A percentile compares a stretch with the other conserved stretches of the same genome.
Evolutionary conservation across 202 grass and related monocot species (phyloP).

Genomic region (Elaeis oleifera): DNA sequence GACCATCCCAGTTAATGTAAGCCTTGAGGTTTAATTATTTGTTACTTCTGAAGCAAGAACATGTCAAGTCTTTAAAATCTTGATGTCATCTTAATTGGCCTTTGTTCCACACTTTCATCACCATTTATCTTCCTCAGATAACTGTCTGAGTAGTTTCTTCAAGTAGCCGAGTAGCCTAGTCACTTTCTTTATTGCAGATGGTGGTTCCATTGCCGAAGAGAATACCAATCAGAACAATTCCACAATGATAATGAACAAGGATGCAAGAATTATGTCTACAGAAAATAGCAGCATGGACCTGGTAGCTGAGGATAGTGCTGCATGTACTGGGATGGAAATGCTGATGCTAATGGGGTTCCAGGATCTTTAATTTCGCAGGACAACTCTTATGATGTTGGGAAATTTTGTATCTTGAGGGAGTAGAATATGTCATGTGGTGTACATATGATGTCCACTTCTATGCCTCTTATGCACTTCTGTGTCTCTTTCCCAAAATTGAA

Average conservation of each 20-base stretch:
- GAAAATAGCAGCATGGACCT: slow-evolving; percentile 34
- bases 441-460: slow-evolving; percentile 99
- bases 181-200: slow-evolving; percentile 49
- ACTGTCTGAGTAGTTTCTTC: slow-evolving; percentile 8
- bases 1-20: too few relatives aligned
- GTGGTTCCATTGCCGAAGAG: slow-evolving; percentile 50
- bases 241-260: slow-evolving; percentile 39
- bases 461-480: slow-evolving; percentile 90
- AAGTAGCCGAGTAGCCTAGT: too few relatives aligned
- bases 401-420: slow-evolving; percentile 95
- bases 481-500: slow-evolving; percentile 94
- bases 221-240: slow-evolving; percentile 48
- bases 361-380: slow-evolving; percentile 36
- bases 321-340: slow-evolving; percentile 26
- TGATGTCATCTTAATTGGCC: too few relatives aligned
- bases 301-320: slow-evolving; percentile 30
- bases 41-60: too few relatives aligned
- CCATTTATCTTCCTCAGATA: too few relatives aligned
- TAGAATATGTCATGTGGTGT: slow-evolving; percentile 97
- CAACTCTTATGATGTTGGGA: slow-evolving; percentile 77
- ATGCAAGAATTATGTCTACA: slow-evolving; percentile 26
- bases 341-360: slow-evolving; percentile 33
- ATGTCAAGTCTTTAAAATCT: too few relatives aligned
- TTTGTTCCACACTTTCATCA: too few relatives aligned
- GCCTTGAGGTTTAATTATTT: too few relatives aligned